phyloP scores from a whole-genome alignment of 2,329 filamentous ascomycete species.

The Rhinocladiella mackenziei region DNA sequence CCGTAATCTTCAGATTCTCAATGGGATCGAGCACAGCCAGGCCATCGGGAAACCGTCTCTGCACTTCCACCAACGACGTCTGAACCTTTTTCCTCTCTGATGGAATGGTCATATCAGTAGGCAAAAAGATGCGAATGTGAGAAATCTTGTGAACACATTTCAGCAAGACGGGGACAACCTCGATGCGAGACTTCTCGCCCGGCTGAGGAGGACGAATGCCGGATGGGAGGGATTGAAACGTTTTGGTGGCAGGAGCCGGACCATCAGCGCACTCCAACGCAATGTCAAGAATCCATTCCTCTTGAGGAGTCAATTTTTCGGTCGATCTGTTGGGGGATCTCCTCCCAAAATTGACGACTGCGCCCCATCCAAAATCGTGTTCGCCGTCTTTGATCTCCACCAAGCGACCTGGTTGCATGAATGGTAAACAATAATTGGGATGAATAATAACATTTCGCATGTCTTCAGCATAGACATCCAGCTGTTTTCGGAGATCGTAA shows the following conservation, averaged over 20 bases:
- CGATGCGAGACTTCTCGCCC: constrained; percentile 66
- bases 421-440: constrained; percentile 78
- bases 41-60: constrained; percentile 86
- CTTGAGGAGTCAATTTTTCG: constrained; percentile 67
- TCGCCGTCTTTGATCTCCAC: constrained; percentile 78
- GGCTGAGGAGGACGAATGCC: constrained; percentile 58
- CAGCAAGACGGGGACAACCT: constrained; percentile 80
- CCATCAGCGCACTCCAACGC: constrained; percentile 61
- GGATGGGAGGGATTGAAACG: constrained; percentile 62
- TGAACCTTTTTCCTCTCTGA: constrained; percentile 66
- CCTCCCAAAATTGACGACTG: constrained; percentile 68
- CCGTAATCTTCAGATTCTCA: constrained; percentile 91
- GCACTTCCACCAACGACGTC: constrained; percentile 70
- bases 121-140: constrained; percentile 77
- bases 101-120: constrained; percentile 65
- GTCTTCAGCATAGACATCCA: constrained; percentile 78
- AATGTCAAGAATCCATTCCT: constrained; percentile 79
- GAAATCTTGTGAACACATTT: constrained; percentile 81
- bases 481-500: constrained; percentile 79
- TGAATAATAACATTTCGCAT: constrained; percentile 91
- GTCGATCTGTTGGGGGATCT: constrained; percentile 64
- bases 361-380: constrained; percentile 90
- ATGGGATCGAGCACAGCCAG: constrained; percentile 85
- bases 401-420: constrained; percentile 80
- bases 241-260: constrained; percentile 52